Conservation (phyloP, 768 basidiomycete genomes). For the Xerocomus spinulosus region DNA sequence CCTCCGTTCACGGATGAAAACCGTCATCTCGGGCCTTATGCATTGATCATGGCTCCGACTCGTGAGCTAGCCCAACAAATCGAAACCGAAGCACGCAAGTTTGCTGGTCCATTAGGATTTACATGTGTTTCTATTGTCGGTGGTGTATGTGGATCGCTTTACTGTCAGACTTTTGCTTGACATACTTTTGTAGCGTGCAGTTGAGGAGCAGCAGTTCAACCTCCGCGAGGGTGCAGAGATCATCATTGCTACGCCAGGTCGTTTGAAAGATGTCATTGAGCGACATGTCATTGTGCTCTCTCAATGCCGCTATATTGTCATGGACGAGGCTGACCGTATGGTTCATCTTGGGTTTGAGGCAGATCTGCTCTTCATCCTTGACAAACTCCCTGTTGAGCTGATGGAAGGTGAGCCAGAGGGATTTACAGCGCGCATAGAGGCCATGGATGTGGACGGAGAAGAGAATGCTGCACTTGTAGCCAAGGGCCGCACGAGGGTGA, state of each 20-base stretch:
- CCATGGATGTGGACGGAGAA: slow-evolving; percentile 74
- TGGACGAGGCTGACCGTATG: slow-evolving; percentile 99
- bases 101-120: slow-evolving; percentile 85
- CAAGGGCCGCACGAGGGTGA: slow-evolving; percentile 83
- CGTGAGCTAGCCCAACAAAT: slow-evolving; percentile 98
- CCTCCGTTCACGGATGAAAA: slow-evolving; percentile 89
- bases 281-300: slow-evolving; percentile 91
- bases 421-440: slow-evolving; percentile 32
- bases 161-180: slow-evolving; percentile 9
- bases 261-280: slow-evolving; percentile 96
- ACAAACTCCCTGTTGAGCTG: slow-evolving; percentile 81
- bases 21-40: slow-evolving; percentile 89
- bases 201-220: slow-evolving; percentile 98
- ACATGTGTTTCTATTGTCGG: slow-evolving; percentile 97
- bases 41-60: slow-evolving; percentile 93
- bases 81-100: slow-evolving; percentile 87
- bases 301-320: slow-evolving; percentile 97
- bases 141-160: slow-evolving; percentile 50
- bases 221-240: slow-evolving; percentile 98
- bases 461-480: slow-evolving; percentile 41
- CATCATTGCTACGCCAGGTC: slow-evolving; percentile 97
- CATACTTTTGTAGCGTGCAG: slow-evolving; percentile 54
- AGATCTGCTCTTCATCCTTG: slow-evolving; percentile 91
- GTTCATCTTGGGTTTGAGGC: slow-evolving; percentile 96
- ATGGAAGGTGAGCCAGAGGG: slow-evolving; percentile 69